A percentile compares a stretch with the other conserved stretches of the same genome.
phyloP scores from a whole-genome alignment of 2,329 filamentous ascomycete species.

The Coniochaeta sp. region DNA sequence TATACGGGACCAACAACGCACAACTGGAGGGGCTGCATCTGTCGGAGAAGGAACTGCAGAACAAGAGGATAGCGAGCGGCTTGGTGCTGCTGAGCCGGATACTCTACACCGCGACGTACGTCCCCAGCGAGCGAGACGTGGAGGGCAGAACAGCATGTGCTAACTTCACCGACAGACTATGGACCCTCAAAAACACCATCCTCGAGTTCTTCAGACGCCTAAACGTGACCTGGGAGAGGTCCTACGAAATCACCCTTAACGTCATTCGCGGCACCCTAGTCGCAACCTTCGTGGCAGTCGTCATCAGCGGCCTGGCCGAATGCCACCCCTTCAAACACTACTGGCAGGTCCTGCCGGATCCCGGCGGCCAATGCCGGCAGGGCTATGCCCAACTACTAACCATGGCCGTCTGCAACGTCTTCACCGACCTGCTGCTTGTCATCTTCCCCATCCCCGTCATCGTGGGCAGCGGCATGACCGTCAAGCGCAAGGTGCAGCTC shows the following conservation, averaged over 20 bases:
- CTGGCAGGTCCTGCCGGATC: conserved; percentile 81
- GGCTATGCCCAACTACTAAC: conserved; percentile 82
- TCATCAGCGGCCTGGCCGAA: conserved; percentile 77
- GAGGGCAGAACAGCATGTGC: not conserved
- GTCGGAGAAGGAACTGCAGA: conserved; percentile 48
- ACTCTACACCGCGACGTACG: conserved; percentile 84
- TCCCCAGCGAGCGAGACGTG: conserved; percentile 17
- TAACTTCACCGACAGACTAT: conserved; percentile 65
- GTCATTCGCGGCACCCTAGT: conserved; percentile 68
- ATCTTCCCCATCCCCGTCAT: conserved; percentile 88
- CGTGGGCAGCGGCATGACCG: conserved; percentile 65
- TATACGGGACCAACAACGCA: conserved; percentile 91
- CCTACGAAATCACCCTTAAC: conserved; percentile 64
- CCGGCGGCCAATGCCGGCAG: conserved; percentile 77
- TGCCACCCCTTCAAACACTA: conserved; percentile 71
- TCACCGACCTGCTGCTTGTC: conserved; percentile 83
- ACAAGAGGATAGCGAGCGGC: conserved; percentile 66
- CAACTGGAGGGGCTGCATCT: conserved; percentile 46
- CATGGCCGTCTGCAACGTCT: conserved; percentile 81
- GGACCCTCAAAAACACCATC: conserved; percentile 85
- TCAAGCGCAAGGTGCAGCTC: conserved; percentile 74
- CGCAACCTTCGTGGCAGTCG: conserved; percentile 71
- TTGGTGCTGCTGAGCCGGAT: conserved; percentile 77
- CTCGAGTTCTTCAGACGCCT: conserved; percentile 87
- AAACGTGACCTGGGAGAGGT: conserved; percentile 73